Evolutionary conservation across 257 asterid species (phyloP), one percentile per base, ranked within the genome.

Genomic region (Solanum lycopersicoides): DNA sequence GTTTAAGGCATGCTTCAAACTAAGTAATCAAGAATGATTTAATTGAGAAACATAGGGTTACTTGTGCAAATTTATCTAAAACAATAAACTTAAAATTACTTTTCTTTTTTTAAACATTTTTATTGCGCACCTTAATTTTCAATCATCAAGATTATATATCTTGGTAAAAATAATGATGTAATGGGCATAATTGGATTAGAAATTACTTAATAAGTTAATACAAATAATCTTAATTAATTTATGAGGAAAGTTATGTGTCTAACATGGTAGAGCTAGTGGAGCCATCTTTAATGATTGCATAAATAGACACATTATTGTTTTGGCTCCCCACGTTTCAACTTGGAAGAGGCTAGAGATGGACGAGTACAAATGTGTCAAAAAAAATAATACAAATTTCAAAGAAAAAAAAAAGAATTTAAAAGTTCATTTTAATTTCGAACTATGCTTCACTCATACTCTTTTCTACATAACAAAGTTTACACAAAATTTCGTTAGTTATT

Each of bases 311-410:
- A 80, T 88, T 23, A 90, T 87, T 77, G 86, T 82, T 59, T 77
- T 53, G 87, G 89, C 82, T 88, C 85, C 88, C 89, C 91, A 89
- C 89, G 90, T 89, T 47, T 80, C 44, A 50, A 80, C 68, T 80
- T 45, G 28, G 66, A 47, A 45, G 66, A 79, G 66, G 42, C 41
- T 45, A 23, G 84, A 79, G 66, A 28, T 45, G 84, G 85, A 80
- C 68, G 30, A 80, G 42, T 50, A 47, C 68, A 80, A 80, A 80
- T 80, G 84, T 7, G 28, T 18, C 84, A 80, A 80, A 69, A 69
- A 47, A 7, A 6, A 50, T 5, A 2, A 53, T 16, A 30, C 16
- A 80, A 45, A 80, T 80, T 47, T 12, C 11, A 45, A 80, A 30
- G 25, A 4, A 11, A 15, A 80, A 11, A 15, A 80, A 47, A 47